Conservation (phyloP, 2,329 filamentous ascomycete genomes). For the Alternaria panax region DNA sequence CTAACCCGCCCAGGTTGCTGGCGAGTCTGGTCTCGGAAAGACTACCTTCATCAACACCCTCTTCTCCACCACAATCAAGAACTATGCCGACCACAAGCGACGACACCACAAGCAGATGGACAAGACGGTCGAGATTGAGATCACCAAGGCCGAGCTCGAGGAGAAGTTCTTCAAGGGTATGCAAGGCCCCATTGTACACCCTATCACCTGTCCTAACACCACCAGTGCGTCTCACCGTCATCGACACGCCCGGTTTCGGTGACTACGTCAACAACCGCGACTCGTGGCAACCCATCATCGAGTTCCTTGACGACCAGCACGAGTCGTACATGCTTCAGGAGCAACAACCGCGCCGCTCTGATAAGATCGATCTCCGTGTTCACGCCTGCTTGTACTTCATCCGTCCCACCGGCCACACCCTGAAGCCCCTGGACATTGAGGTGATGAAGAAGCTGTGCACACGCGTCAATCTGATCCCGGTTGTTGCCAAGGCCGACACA, state of each 20-base stretch:
- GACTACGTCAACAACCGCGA: constrained; percentile 99
- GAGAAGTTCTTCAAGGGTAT: constrained; percentile 99
- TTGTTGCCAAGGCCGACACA: constrained; percentile 98
- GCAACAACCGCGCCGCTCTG: constrained; percentile 95
- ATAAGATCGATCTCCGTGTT: constrained; percentile 99
- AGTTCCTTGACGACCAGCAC: constrained; percentile 99
- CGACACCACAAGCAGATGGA: constrained; percentile 99
- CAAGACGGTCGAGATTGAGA: constrained; percentile 99
- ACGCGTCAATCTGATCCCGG: constrained; percentile 96
- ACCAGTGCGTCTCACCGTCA: constrained; percentile 94
- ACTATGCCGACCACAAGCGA: constrained; percentile 99
- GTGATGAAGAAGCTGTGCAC: constrained; percentile 99
- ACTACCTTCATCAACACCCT: constrained; percentile 99
- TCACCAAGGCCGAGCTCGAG: constrained; percentile 98
- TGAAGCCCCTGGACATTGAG: constrained; percentile 99
- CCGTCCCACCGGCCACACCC: constrained; percentile 94
- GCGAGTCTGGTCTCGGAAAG: constrained; percentile 98
- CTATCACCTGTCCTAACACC: constrained; percentile 27
- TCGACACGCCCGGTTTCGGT: constrained; percentile 98
- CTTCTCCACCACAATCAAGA: constrained; percentile 99
- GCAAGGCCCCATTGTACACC: not conserved
- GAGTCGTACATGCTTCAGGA: constrained; percentile 99
- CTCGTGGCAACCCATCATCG: constrained; percentile 99
- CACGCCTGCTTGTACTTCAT: constrained; percentile 99
- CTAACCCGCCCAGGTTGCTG: constrained; percentile 76